Evolutionary conservation across 2,329 filamentous ascomycete genomes (phyloP).

Genomic region (Colletotrichum sublineola): DNA sequence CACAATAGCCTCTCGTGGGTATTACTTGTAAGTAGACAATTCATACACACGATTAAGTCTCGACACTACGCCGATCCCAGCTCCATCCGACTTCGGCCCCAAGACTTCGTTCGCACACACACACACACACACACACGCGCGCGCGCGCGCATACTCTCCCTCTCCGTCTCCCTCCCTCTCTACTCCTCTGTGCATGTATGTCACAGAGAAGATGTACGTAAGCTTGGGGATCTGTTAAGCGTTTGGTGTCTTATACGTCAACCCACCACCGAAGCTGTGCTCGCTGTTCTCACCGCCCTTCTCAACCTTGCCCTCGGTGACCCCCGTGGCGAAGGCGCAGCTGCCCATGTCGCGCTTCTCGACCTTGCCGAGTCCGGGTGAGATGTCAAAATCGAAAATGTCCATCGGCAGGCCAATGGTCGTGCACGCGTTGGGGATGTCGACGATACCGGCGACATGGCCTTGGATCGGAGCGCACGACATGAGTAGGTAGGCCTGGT

Average conservation of each 20-base stretch:
- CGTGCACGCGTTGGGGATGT: slow-evolving; percentile 92
- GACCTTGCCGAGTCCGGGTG: slow-evolving; percentile 69
- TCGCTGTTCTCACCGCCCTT: slow-evolving; percentile 61
- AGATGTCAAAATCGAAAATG: slow-evolving; percentile 95
- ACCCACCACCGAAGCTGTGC: slow-evolving; percentile 63
- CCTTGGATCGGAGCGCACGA: slow-evolving; percentile 90
- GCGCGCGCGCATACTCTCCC: not conserved
- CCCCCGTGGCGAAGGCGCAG: slow-evolving; percentile 74
- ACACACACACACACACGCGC: too few species aligned
- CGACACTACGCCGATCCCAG: not conserved
- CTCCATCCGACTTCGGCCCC: not conserved
- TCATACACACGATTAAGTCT: not conserved
- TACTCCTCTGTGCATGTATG: not conserved
- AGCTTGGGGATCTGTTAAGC: not conserved
- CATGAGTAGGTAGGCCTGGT: slow-evolving; percentile 88
- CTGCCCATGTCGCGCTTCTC: slow-evolving; percentile 50
- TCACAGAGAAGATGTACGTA: not conserved
- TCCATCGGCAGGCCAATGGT: slow-evolving; percentile 91
- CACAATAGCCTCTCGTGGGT: not conserved
- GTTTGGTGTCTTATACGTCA: slow-evolving; percentile 58
- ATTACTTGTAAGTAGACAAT: not conserved
- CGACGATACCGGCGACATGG: slow-evolving; percentile 89
- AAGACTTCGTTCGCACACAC: not conserved
- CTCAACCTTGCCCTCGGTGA: slow-evolving; percentile 58
- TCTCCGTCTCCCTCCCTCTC: not conserved